phyloP scores from a whole-genome alignment of 768 basidiomycete genomes.

The Mycena floridula region DNA sequence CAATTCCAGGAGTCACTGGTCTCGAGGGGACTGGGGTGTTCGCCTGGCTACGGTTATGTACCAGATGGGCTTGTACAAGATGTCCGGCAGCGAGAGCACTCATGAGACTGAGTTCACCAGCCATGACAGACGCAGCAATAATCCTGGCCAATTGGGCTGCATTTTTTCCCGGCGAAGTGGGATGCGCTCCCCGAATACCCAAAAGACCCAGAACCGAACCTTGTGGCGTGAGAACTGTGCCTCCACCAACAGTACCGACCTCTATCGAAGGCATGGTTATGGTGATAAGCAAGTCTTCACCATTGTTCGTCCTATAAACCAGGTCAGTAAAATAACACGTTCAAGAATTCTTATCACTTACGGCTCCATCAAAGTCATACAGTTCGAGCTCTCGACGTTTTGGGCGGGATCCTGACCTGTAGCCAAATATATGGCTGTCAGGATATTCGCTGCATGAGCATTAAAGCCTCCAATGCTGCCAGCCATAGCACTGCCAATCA shows the following conservation, averaged over 20 bases:
- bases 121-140: constrained; percentile 92
- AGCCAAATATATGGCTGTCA: constrained; percentile 92
- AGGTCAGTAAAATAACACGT: background rate
- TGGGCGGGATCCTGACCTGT: constrained; percentile 99
- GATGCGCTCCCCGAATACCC: constrained; percentile 86
- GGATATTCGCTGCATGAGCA: constrained; percentile 95
- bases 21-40: constrained; percentile 67
- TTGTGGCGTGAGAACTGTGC: constrained; percentile 89
- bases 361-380: constrained; percentile 99
- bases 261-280: constrained; percentile 99
- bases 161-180: constrained; percentile 81
- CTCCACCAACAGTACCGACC: constrained; percentile 96
- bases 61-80: constrained; percentile 88
- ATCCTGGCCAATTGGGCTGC: constrained; percentile 85
- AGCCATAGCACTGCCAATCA: constrained; percentile 97
- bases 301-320: constrained; percentile 69
- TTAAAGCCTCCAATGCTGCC: constrained; percentile 98
- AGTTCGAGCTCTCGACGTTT: constrained; percentile 97
- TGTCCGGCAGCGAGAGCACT: constrained; percentile 93
- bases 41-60: constrained; percentile 82
- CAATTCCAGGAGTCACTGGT: constrained; percentile 26
- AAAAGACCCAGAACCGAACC: constrained; percentile 89
- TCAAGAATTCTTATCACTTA: constrained; percentile 40
- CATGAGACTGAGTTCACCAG: constrained; percentile 89
- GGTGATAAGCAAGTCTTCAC: constrained; percentile 87